A percentile compares a stretch with the other conserved stretches of the same genome.
Evolutionary conservation across 2,329 filamentous ascomycete genomes (phyloP).

Genomic region (Diaporthe caulivora): DNA sequence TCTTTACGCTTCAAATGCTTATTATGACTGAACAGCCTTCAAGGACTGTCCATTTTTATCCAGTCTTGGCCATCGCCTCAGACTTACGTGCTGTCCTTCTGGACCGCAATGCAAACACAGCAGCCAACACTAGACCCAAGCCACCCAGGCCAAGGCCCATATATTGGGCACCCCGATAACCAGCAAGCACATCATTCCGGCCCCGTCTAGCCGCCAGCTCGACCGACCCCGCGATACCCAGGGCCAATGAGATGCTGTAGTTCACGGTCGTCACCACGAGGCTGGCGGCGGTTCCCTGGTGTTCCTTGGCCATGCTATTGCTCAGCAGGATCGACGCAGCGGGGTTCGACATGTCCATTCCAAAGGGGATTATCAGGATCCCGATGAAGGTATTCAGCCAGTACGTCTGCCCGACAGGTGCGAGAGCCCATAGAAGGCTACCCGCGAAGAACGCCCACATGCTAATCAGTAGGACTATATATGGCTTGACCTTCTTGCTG

Average conservation of each 20-base stretch:
- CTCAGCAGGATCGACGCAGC: slow-evolving; percentile 71
- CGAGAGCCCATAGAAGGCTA: slow-evolving; percentile 57
- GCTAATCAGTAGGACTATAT: slow-evolving; percentile 58
- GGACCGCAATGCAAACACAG: slow-evolving; percentile 46
- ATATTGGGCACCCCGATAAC: slow-evolving; percentile 55
- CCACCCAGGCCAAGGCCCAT: slow-evolving; percentile 56
- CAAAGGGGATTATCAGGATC: slow-evolving; percentile 69
- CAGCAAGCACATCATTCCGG: slow-evolving; percentile 47
- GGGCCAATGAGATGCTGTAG: slow-evolving; percentile 74
- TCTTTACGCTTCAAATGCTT: not conserved
- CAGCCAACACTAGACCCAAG: slow-evolving; percentile 50
- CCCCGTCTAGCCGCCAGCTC: slow-evolving; percentile 56
- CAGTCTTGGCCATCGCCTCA: not conserved
- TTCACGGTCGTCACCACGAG: slow-evolving; percentile 76
- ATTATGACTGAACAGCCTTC: not conserved
- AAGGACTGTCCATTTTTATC: not conserved
- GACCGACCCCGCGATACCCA: slow-evolving; percentile 76
- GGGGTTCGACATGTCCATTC: slow-evolving; percentile 77
- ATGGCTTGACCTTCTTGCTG: slow-evolving; percentile 51
- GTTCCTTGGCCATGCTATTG: slow-evolving; percentile 59
- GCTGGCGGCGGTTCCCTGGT: slow-evolving; percentile 62
- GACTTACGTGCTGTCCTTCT: not conserved
- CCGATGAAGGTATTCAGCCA: slow-evolving; percentile 74
- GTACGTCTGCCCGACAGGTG: slow-evolving; percentile 69
- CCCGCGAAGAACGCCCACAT: slow-evolving; percentile 59